Base-by-base conservation (phyloP, 2,329 filamentous ascomycete genomes). In the Colletotrichum shisoi region DNA sequence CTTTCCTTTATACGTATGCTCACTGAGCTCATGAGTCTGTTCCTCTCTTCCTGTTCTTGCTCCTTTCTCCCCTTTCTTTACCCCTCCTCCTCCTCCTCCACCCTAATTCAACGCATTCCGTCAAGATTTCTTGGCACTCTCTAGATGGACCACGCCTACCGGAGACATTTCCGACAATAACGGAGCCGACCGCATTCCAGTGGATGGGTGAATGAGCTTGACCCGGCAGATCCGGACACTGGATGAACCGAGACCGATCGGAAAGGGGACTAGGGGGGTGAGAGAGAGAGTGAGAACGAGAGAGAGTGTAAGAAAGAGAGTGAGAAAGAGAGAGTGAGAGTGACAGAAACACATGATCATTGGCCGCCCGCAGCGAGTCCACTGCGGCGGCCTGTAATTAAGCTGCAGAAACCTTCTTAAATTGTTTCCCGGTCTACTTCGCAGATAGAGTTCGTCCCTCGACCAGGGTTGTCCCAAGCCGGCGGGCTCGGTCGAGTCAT, bases 371-470 rank as follows among this genome's bases (percentile, higher is more conserved):
- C 31, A 53, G 44, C 19, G 40, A 31, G 3, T 42, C 27, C 21
- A 44, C 42, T 12, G 34, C 39, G 31, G 31, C 58, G 31, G 42
- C 57, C 52, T 31, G 37, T 48, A 67, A 63, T 63, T 21, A 62
- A 63, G 53, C 31, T 48, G 59, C 46, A 53, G 45, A 53, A 63
- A 67, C 60, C 53, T 56, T 58, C 6, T 63, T 49, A 57, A 15
- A 58, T 58, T 58, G 60, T 67, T 63, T 67, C 52, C 40, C 12
- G 31, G 19, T 15, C 6, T 4, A n/a, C 13, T 39, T 5, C 39
- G 21, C 42, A 44, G 53, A 48, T 57, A 57, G 19, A 57, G 52
- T 54, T 67, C 15, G 40, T 40, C 31, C 6, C 15, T 1, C 9
- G 48, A 39, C 52, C 53, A 64, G 54, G 63, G 53, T 39, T 64